Evolutionary conservation across 495 filamentous ascomycete genomes (phyloP).

Genomic region (Cercophora newfieldiana): DNA sequence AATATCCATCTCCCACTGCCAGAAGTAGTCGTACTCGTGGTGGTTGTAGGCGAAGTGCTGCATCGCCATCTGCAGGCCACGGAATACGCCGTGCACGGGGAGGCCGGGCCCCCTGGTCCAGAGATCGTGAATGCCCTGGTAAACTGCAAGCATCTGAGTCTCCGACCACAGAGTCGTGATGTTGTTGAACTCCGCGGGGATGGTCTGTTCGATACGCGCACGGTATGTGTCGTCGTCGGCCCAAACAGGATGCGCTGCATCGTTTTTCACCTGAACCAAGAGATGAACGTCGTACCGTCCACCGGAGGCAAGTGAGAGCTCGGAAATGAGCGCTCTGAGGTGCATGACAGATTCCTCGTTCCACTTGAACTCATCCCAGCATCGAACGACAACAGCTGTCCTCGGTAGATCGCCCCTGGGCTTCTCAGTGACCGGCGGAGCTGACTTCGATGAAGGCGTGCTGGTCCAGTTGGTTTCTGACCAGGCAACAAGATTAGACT

Average conservation of each 20-base stretch:
- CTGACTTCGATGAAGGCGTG: background rate
- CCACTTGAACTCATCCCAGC: slow-evolving; percentile 72
- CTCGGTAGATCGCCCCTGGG: slow-evolving; percentile 45
- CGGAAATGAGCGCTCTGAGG: slow-evolving; percentile 72
- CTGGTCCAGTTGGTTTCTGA: slow-evolving; percentile 51
- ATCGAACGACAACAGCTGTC: slow-evolving; percentile 72
- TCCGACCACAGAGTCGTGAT: slow-evolving; percentile 91
- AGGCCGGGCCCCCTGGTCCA: slow-evolving; percentile 63
- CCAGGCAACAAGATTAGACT: slow-evolving; percentile 7
- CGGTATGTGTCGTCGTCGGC: slow-evolving; percentile 59
- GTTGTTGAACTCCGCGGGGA: slow-evolving; percentile 85
- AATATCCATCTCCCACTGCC: slow-evolving; percentile 99
- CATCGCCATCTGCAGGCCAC: slow-evolving; percentile 88
- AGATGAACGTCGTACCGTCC: slow-evolving; percentile 81
- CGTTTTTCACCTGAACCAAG: slow-evolving; percentile 72
- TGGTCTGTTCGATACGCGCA: slow-evolving; percentile 60
- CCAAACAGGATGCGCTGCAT: slow-evolving; percentile 63
- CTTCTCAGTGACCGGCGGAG: slow-evolving; percentile 11
- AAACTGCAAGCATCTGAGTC: slow-evolving; percentile 84
- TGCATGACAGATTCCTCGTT: slow-evolving; percentile 67
- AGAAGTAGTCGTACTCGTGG: slow-evolving; percentile 92
- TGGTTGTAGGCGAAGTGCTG: slow-evolving; percentile 89
- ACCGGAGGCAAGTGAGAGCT: slow-evolving; percentile 72
- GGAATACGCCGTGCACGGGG: slow-evolving; percentile 87
- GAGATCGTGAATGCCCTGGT: slow-evolving; percentile 76